Conservation (phyloP, 2,329 filamentous ascomycete genomes). For the Penicillium sp. region DNA sequence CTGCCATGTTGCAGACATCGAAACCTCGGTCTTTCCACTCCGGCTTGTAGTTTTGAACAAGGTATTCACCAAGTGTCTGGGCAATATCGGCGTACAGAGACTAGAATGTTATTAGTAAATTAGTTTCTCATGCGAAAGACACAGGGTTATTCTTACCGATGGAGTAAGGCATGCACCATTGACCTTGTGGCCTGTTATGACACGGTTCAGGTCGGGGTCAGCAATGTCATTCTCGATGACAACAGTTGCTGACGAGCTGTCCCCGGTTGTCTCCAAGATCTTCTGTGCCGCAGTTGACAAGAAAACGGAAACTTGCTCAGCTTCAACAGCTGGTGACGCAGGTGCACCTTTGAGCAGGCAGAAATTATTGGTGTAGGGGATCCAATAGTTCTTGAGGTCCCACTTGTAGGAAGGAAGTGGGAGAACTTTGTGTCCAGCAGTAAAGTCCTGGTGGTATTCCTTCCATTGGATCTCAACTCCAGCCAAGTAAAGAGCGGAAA, state of each 20-base stretch:
- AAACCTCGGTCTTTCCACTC: slow-evolving; percentile 31
- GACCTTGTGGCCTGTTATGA: slow-evolving; percentile 39
- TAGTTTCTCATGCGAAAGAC: background rate
- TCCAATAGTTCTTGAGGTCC: slow-evolving; percentile 42
- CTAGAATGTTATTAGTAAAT: slow-evolving; percentile 13
- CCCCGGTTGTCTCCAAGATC: slow-evolving; percentile 28
- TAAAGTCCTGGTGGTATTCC: slow-evolving; percentile 44
- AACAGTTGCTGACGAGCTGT: slow-evolving; percentile 28
- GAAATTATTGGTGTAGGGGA: slow-evolving; percentile 37
- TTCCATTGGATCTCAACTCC: slow-evolving; percentile 43
- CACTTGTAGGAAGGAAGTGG: slow-evolving; percentile 38
- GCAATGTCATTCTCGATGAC: slow-evolving; percentile 36
- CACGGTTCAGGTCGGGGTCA: slow-evolving; percentile 33
- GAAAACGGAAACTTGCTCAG: slow-evolving; percentile 21
- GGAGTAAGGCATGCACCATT: slow-evolving; percentile 37
- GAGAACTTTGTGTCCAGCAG: slow-evolving; percentile 31
- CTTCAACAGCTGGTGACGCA: slow-evolving; percentile 12
- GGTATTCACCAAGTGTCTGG: slow-evolving; percentile 34
- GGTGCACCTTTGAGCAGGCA: slow-evolving; percentile 36
- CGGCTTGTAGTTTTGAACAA: slow-evolving; percentile 35
- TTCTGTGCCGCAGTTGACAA: slow-evolving; percentile 33
- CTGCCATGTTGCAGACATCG: slow-evolving; percentile 36
- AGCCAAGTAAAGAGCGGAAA: slow-evolving; percentile 37
- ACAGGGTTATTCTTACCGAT: slow-evolving; percentile 23
- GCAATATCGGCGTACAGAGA: slow-evolving; percentile 41